phyloP scores from a whole-genome alignment of 257 asterid genomes.

The Osmanthus fragrans region DNA sequence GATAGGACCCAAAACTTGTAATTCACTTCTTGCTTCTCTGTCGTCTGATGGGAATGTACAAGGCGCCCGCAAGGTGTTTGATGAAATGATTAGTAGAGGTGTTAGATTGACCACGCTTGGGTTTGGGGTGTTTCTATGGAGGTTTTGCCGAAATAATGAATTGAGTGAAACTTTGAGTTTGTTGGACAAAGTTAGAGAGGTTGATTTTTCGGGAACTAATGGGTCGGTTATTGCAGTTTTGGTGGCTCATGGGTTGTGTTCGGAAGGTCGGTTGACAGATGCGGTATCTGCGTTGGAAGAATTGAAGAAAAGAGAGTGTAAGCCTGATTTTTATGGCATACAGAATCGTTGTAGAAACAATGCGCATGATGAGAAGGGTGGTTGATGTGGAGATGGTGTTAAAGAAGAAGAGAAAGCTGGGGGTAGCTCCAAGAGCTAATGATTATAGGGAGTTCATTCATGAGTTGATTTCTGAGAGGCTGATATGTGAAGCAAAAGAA shows the following conservation, averaged over 20 bases:
- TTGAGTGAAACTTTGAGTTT: constrained; percentile 42
- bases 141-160: constrained; percentile 50
- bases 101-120: constrained; percentile 63
- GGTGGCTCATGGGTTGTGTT: constrained; percentile 71
- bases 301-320: constrained; percentile 69
- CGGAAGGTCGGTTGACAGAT: constrained; percentile 39
- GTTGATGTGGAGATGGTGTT: constrained; percentile 56
- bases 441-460: constrained; percentile 62
- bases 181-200: constrained; percentile 55
- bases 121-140: constrained; percentile 80
- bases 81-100: constrained; percentile 60
- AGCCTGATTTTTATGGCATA: constrained; percentile 93
- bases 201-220: constrained; percentile 46
- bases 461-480: constrained; percentile 61
- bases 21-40: constrained; percentile 72
- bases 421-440: constrained; percentile 75
- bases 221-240: constrained; percentile 69
- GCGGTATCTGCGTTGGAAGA: constrained; percentile 60
- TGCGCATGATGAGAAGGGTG: constrained; percentile 48
- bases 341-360: constrained; percentile 74
- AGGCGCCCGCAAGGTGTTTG: constrained; percentile 60
- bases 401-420: constrained; percentile 87
- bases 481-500: constrained; percentile 63
- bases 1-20: constrained; percentile 61
- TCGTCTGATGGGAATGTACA: constrained; percentile 55